These are phyloP conservation scores for Fusarium robinianum DNA, from an alignment of 2,329 filamentous ascomycete species.

Conservation along the genomic window DNA sequence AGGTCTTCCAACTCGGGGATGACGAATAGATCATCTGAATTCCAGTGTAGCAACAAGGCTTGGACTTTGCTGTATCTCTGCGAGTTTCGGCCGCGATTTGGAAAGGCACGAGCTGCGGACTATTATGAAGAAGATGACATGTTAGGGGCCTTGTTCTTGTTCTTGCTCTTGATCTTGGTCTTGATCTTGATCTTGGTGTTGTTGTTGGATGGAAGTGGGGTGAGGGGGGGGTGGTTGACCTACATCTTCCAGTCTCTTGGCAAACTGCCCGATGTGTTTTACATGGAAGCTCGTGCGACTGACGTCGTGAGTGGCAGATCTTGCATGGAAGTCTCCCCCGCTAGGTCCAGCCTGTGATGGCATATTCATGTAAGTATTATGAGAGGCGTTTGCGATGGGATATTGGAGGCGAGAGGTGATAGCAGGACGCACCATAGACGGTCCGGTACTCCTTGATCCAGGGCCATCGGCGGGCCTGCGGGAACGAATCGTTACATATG, in stretches of 20 bases:
- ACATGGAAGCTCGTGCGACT: slow-evolving; percentile 63
- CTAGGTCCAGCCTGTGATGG: slow-evolving; percentile 21
- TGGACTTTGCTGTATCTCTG: slow-evolving; percentile 62
- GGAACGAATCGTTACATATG: slow-evolving; percentile 59
- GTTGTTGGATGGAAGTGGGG: slow-evolving; percentile 8
- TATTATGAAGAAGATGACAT: slow-evolving; percentile 39
- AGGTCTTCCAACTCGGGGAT: slow-evolving; percentile 61
- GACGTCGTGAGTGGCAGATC: slow-evolving; percentile 58
- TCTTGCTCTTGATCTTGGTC: too few species aligned
- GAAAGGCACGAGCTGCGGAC: slow-evolving; percentile 61
- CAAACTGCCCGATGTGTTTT: slow-evolving; percentile 60
- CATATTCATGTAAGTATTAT: slow-evolving; percentile 24
- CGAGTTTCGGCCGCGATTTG: slow-evolving; percentile 56
- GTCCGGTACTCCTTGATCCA: slow-evolving; percentile 52
- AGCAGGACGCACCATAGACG: slow-evolving; percentile 50
- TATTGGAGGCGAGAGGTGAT: background rate
- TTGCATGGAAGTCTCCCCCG: slow-evolving; percentile 35
- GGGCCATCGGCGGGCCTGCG: slow-evolving; percentile 51
- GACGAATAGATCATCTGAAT: slow-evolving; percentile 61
- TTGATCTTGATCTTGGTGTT: too few species aligned
- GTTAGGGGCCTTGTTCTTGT: too few species aligned
- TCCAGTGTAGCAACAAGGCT: slow-evolving; percentile 61
- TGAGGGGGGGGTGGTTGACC: slow-evolving; percentile 31
- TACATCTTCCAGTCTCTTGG: slow-evolving; percentile 59
- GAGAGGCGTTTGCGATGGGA: background rate